Conservation (phyloP, 2,329 filamentous ascomycete genomes). For the Venturia nashicola region DNA sequence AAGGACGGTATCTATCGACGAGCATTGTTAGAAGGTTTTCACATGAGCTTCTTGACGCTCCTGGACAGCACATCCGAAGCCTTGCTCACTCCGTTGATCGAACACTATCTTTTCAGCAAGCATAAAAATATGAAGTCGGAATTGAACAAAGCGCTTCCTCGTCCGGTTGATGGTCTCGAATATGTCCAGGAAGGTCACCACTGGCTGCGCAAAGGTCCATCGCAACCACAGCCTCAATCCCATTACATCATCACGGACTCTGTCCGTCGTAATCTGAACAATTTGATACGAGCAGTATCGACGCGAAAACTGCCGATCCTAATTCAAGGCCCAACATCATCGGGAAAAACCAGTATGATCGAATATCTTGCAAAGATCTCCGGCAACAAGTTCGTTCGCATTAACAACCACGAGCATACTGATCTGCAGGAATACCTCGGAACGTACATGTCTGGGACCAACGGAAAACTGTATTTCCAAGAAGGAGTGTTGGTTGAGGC, state of each 20-base stretch:
- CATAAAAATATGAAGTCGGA: slow-evolving; percentile 59
- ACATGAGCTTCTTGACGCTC: slow-evolving; percentile 93
- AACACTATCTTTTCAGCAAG: slow-evolving; percentile 64
- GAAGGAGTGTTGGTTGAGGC: slow-evolving; percentile 91
- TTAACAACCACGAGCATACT: slow-evolving; percentile 99
- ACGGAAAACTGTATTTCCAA: slow-evolving; percentile 80
- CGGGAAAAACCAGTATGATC: slow-evolving; percentile 99
- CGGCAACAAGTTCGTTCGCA: slow-evolving; percentile 92
- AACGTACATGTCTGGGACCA: slow-evolving; percentile 75
- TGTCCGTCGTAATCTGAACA: slow-evolving; percentile 87
- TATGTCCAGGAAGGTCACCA: slow-evolving; percentile 85
- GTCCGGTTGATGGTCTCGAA: slow-evolving; percentile 60
- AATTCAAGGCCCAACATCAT: slow-evolving; percentile 91
- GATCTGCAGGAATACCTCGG: slow-evolving; percentile 96
- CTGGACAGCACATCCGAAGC: slow-evolving; percentile 72
- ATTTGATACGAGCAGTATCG: slow-evolving; percentile 84
- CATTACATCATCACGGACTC: slow-evolving; percentile 97
- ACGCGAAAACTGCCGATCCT: slow-evolving; percentile 87
- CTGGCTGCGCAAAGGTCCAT: slow-evolving; percentile 71
- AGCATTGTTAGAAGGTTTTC: slow-evolving; percentile 87
- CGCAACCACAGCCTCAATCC: slow-evolving; percentile 54
- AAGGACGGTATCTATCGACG: slow-evolving; percentile 48
- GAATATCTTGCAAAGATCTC: slow-evolving; percentile 95
- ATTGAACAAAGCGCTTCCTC: slow-evolving; percentile 63
- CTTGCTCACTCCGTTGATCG: slow-evolving; percentile 65